These are phyloP conservation scores for Marasmius oreades DNA, from an alignment of 1,284 basidiomycete species.

Conservation along the genomic window DNA sequence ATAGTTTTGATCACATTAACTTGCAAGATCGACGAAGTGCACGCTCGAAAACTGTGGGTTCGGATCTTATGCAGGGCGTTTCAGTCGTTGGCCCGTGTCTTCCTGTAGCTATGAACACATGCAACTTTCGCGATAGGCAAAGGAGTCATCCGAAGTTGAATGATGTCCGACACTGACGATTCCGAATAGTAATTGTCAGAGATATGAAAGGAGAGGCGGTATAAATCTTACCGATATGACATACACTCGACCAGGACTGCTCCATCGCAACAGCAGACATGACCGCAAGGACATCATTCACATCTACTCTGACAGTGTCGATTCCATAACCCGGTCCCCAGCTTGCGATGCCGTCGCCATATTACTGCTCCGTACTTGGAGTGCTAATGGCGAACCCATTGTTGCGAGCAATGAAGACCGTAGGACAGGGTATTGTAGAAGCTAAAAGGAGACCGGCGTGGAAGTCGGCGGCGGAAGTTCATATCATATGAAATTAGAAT, in stretches of 20 bases:
- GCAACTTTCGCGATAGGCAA: constrained; percentile 82
- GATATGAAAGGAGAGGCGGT: not conserved
- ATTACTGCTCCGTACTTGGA: constrained; percentile 85
- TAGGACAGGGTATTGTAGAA: constrained; percentile 71
- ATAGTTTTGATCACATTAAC: no score
- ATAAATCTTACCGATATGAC: constrained; percentile 68
- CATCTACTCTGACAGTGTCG: constrained; percentile 88
- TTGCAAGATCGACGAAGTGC: constrained; percentile 73
- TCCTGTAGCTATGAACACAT: constrained; percentile 70
- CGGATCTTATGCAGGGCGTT: constrained; percentile 13
- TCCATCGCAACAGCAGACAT: constrained; percentile 75
- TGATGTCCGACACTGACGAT: constrained; percentile 82
- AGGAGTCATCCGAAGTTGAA: constrained; percentile 92
- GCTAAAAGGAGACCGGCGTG: constrained; percentile 77
- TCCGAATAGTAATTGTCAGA: constrained; percentile 11
- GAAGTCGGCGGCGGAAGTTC: constrained; percentile 47
- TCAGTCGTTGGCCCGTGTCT: not conserved
- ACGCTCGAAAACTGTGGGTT: constrained; percentile 65
- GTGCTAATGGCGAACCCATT: constrained; percentile 96
- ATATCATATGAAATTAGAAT: not conserved
- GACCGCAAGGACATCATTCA: constrained; percentile 91
- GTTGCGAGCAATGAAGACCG: constrained; percentile 76
- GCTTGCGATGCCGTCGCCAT: constrained; percentile 91
- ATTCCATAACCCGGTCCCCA: constrained; percentile 94
- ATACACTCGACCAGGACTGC: constrained; percentile 91